A percentile compares a stretch with the other conserved stretches of the same genome.
phyloP scores from a whole-genome alignment of 768 basidiomycete genomes.

The Kwoniella mangroviensis region DNA sequence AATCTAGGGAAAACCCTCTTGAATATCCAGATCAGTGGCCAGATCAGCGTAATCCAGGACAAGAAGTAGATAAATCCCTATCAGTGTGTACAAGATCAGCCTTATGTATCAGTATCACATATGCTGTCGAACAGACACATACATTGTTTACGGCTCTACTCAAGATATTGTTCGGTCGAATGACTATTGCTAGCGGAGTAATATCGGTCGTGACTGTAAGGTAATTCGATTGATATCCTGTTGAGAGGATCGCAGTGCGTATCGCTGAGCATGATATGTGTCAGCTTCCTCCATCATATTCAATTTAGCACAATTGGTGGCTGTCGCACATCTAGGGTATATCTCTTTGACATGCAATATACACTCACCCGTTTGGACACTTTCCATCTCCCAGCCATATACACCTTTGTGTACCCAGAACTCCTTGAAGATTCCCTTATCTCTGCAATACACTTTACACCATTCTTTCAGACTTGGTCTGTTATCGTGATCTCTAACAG shows the following conservation, averaged over 20 bases:
- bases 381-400: slow-evolving; percentile 66
- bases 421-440: slow-evolving; percentile 73
- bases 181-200: slow-evolving; percentile 63
- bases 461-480: slow-evolving; percentile 72
- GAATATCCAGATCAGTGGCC: slow-evolving; percentile 80
- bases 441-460: slow-evolving; percentile 81
- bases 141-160: slow-evolving; percentile 34
- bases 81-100: slow-evolving; percentile 59
- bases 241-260: slow-evolving; percentile 34
- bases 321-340: not conserved
- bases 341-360: not conserved
- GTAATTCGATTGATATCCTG: slow-evolving; percentile 43
- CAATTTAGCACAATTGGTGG: no score
- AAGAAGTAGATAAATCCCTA: slow-evolving; percentile 71
- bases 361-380: slow-evolving; percentile 54
- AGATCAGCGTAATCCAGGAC: slow-evolving; percentile 71
- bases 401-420: slow-evolving; percentile 73
- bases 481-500: slow-evolving; percentile 56
- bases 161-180: slow-evolving; percentile 71
- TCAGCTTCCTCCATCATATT: no score
- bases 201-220: slow-evolving; percentile 64
- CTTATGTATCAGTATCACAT: not conserved
- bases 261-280: slow-evolving; percentile 25
- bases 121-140: slow-evolving; percentile 5
- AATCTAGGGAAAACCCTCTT: slow-evolving; percentile 57